phyloP scores from a whole-genome alignment of 331 rosid species.

The Dryas integrifolia region DNA sequence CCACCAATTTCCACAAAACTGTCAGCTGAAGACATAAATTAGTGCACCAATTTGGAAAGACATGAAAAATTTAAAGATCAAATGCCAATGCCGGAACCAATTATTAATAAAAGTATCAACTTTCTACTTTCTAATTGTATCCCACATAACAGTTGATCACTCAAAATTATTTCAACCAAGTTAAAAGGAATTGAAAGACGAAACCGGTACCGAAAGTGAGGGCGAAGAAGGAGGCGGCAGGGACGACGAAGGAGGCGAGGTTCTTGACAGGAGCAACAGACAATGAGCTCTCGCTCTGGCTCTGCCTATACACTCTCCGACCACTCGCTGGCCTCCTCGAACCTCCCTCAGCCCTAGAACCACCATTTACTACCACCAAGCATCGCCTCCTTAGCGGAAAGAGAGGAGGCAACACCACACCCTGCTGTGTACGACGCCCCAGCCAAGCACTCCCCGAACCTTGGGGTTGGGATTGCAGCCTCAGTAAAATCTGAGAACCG shows the following conservation, averaged over 20 bases:
- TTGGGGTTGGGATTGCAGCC: conserved; percentile 24
- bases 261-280: conserved; percentile 58
- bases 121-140: background rate
- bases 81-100: background rate
- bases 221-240: conserved; percentile 61
- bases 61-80: conserved; percentile 9
- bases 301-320: conserved; percentile 71
- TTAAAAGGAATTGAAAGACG: background rate
- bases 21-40: conserved; percentile 71
- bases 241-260: conserved; percentile 53
- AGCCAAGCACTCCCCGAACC: conserved; percentile 25
- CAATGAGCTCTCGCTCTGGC: conserved; percentile 52
- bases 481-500: conserved; percentile 27
- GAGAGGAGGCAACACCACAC: conserved; percentile 24
- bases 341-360: conserved; percentile 45
- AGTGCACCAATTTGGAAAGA: conserved; percentile 45
- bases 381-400: conserved; percentile 27
- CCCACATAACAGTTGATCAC: background rate
- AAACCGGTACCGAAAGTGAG: conserved; percentile 64
- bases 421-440: conserved; percentile 19
- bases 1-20: conserved; percentile 96
- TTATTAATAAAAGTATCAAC: background rate
- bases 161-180: background rate
- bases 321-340: conserved; percentile 44
- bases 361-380: conserved; percentile 41